Evolutionary conservation across 1,284 basidiomycete species (phyloP), one percentile per base, ranked within the genome.

Genomic region (Garcileccinum viscosum): DNA sequence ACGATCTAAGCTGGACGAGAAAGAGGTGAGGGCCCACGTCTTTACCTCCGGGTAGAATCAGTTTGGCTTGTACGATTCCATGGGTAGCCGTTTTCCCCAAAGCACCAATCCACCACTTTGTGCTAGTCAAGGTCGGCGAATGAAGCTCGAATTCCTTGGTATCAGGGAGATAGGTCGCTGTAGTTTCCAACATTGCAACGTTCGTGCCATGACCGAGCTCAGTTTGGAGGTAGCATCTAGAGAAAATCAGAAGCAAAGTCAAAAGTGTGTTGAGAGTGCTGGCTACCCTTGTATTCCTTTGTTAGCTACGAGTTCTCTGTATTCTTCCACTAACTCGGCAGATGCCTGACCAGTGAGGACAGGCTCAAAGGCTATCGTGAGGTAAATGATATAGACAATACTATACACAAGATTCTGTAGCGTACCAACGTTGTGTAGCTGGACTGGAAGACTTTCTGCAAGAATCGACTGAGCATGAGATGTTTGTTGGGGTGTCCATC

Each of bases 51-150:
- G 90, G 86, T 14, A 95, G 82, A 67, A 94, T 87, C 15, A 95
- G 82, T 70, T 92, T 89, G 1, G 94, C 93, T 75, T 95, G 93
- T 0, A 95, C 88, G 22, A 93, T 87, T 14, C 92, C 93, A 77
- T 95, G 93, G 0, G 93, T 95, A 0, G 92, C 88, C 0, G 90
- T 90, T 79, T 89, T 89, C 2, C 91, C 93, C 11, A 93, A 81
- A 0, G 84, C 89, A 19, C 90, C 94, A 69, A 93, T 87, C 94
- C 94, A 95, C 93, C 94, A 95, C 77, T 95, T 95, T 66, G 86
- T 89, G 65, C 91, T 91, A 2, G 92, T 93, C 60, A 94, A 76
- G 0, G 90, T 91, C 0, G 94, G 93, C 0, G 92, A 92, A 77
- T 95, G 85, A 42, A 95, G 88, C 66, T 93, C 88, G 72, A 95